Conservation (phyloP, 2,329 filamentous ascomycete species). For the Penicillium verrucosum region DNA sequence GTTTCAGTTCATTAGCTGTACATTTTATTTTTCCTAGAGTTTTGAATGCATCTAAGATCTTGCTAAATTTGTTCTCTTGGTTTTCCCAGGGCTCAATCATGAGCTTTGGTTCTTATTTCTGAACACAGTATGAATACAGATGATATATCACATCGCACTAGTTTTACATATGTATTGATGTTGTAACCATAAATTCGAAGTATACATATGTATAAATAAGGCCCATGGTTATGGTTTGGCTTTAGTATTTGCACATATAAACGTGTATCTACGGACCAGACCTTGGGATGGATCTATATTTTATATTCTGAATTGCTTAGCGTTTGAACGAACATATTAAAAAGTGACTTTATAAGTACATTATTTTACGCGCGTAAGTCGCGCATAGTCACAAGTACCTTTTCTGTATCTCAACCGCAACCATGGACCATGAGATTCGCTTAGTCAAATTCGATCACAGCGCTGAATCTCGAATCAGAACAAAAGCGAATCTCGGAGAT, state of each 20-base stretch:
- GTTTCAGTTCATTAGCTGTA: conserved; percentile 5
- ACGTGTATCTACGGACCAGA: too few species aligned
- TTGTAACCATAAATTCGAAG: not conserved
- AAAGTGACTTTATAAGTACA: conserved; percentile 1
- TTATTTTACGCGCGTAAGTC: not conserved
- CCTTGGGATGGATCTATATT: too few species aligned
- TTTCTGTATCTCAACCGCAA: conserved; percentile 2
- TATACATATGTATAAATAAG: not conserved
- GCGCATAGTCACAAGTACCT: not conserved
- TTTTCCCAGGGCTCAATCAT: too few species aligned
- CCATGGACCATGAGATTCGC: conserved; percentile 5
- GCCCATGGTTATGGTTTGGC: not conserved
- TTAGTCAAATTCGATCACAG: conserved; percentile 23
- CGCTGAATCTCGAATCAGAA: conserved; percentile 7
- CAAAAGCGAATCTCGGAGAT: conserved; percentile 31
- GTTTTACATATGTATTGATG: not conserved
- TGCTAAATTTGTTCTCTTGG: not conserved
- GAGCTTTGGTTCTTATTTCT: too few species aligned
- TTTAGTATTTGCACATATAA: not conserved
- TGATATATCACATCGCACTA: not conserved
- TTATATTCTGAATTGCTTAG: too few species aligned
- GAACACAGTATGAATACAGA: not conserved
- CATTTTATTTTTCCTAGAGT: conserved; percentile 8
- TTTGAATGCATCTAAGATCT: conserved; percentile 11
- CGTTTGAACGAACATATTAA: not conserved